Conservation (phyloP, 768 basidiomycete genomes). For the Suillus occidentalis region DNA sequence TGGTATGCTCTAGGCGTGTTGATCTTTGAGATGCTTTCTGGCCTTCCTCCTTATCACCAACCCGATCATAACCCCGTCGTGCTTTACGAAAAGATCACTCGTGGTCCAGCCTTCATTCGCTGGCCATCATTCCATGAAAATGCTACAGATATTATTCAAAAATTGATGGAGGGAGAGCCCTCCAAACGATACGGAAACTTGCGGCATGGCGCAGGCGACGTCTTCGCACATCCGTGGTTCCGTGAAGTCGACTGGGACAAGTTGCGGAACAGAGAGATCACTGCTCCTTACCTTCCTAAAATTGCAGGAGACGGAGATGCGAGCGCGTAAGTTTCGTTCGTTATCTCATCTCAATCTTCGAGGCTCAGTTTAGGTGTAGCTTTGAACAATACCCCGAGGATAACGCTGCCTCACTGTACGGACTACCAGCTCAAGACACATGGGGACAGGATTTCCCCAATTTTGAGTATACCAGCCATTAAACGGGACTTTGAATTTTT, state of each 20-base stretch:
- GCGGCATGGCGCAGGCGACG: conserved; percentile 84
- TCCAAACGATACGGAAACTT: conserved; percentile 89
- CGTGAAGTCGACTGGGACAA: conserved; percentile 90
- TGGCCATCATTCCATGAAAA: conserved; percentile 78
- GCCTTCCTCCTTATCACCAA: conserved; percentile 93
- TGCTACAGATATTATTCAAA: conserved; percentile 86
- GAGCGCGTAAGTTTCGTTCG: conserved; percentile 66
- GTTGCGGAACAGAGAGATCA: conserved; percentile 80
- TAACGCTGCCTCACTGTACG: conserved; percentile 60
- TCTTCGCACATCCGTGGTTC: conserved; percentile 94
- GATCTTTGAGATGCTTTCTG: conserved; percentile 97
- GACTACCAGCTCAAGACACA: conserved; percentile 53
- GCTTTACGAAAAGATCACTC: conserved; percentile 89
- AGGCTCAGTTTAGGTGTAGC: conserved; percentile 34
- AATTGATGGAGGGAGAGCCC: conserved; percentile 87
- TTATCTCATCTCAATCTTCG: conserved; percentile 13
- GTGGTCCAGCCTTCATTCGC: conserved; percentile 69
- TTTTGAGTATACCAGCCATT: conserved; percentile 63
- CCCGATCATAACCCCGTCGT: conserved; percentile 79
- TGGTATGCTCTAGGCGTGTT: conserved; percentile 99
- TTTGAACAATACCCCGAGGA: conserved; percentile 83
- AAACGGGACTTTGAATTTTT: conserved; percentile 7
- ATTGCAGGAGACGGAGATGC: conserved; percentile 94
- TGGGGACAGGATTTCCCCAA: conserved; percentile 74
- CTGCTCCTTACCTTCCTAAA: conserved; percentile 92